Conservation (phyloP, 2,329 filamentous ascomycete genomes). For the Fusarium sp. region DNA sequence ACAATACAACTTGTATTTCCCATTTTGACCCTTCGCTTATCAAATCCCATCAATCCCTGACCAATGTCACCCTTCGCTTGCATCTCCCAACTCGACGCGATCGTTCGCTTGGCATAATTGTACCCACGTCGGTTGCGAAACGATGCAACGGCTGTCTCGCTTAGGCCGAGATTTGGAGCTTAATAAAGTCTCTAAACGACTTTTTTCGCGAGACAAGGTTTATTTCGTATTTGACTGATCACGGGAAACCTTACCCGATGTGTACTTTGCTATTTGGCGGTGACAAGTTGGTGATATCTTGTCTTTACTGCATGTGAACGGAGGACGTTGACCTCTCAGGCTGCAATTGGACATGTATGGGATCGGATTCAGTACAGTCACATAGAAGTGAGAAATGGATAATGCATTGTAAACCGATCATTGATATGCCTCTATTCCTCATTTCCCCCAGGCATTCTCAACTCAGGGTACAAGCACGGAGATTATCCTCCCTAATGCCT, state of each 20-base stretch:
- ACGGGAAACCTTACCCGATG: constrained; percentile 2
- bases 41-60: neutral
- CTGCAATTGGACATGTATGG: too few species aligned
- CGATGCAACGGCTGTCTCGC: constrained; percentile 42
- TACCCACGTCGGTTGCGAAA: constrained; percentile 46
- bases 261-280: too few species aligned
- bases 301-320: too few species aligned
- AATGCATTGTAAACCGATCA: too few species aligned
- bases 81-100: constrained; percentile 3
- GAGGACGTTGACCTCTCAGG: too few species aligned
- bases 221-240: constrained; percentile 22
- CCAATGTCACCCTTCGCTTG: constrained; percentile 12
- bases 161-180: constrained; percentile 22
- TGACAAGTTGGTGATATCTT: too few species aligned
- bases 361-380: too few species aligned
- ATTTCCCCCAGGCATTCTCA: too few species aligned
- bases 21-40: constrained; percentile 29
- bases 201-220: constrained; percentile 16
- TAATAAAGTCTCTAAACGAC: constrained; percentile 20
- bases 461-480: too few species aligned
- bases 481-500: constrained; percentile 21
- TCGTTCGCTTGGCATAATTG: constrained; percentile 15
- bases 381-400: too few species aligned
- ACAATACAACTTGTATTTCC: neutral
- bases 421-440: too few species aligned